Percentiles rank a stretch among this genome's conserved stretches.
Conservation (phyloP, 352 stramenopile genomes). For the Phytophthora citrophthora region DNA sequence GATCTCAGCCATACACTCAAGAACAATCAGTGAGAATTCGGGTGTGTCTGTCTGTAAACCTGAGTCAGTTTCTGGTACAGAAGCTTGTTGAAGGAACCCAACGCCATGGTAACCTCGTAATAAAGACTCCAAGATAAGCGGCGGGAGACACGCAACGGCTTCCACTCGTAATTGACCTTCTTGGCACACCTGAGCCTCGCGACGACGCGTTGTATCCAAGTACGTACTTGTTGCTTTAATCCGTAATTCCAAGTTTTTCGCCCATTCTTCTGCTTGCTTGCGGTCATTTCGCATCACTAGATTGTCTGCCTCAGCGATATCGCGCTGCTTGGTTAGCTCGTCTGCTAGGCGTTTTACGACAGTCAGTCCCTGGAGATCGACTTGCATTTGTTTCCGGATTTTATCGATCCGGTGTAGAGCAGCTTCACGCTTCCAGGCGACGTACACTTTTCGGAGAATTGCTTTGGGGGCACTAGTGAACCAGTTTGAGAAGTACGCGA, state of each 20-base stretch:
- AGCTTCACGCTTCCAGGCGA: conserved; percentile 54
- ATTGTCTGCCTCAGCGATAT: conserved; percentile 57
- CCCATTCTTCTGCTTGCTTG: conserved; percentile 61
- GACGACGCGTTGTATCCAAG: conserved; percentile 51
- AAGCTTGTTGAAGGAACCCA: conserved; percentile 62
- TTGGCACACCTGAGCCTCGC: conserved; percentile 60
- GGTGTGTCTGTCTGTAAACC: background rate
- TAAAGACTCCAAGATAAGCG: conserved; percentile 73
- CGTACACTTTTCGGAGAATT: conserved; percentile 60
- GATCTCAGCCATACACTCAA: conserved; percentile 41
- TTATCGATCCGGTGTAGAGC: conserved; percentile 36
- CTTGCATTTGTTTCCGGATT: conserved; percentile 44
- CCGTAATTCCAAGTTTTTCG: conserved; percentile 52
- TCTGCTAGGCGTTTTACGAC: conserved; percentile 60
- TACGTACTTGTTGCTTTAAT: conserved; percentile 66
- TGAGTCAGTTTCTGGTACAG: conserved; percentile 1
- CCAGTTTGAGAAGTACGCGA: conserved; percentile 75
- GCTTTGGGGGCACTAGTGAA: conserved; percentile 63
- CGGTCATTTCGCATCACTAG: conserved; percentile 64
- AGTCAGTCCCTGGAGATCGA: conserved; percentile 41
- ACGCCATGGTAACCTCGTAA: conserved; percentile 66
- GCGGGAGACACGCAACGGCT: conserved; percentile 62
- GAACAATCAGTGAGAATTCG: conserved; percentile 17
- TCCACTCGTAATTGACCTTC: conserved; percentile 74
- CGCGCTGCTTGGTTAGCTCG: conserved; percentile 52